phyloP scores from a whole-genome alignment of 345 rosid genomes.

The Carallia pectinifolia region DNA sequence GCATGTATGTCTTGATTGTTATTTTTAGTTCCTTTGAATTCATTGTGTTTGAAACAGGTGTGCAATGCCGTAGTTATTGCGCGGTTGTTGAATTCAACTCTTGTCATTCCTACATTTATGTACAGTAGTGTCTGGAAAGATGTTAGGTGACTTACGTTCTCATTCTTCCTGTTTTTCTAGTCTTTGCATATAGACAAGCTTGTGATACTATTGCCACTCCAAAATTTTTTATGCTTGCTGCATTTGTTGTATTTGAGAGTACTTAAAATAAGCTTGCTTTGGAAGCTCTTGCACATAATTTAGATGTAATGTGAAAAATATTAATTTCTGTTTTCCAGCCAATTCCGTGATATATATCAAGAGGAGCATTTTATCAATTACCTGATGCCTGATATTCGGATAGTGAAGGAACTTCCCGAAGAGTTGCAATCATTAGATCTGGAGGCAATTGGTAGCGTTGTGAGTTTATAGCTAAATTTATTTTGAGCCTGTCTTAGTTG shows the following conservation, averaged over 20 bases:
- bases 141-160: constrained; percentile 55
- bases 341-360: constrained; percentile 86
- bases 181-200: background rate
- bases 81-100: constrained; percentile 80
- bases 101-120: constrained; percentile 86
- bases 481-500: background rate
- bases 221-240: no score
- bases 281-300: constrained; percentile 8
- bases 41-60: constrained; percentile 46
- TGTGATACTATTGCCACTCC: background rate
- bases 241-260: no score
- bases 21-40: constrained; percentile 16
- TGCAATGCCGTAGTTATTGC: constrained; percentile 92
- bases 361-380: constrained; percentile 80
- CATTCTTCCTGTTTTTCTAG: background rate
- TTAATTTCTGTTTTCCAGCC: constrained; percentile 45
- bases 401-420: constrained; percentile 76
- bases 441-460: constrained; percentile 85
- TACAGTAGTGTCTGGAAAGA: constrained; percentile 96
- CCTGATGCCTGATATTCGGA: constrained; percentile 77
- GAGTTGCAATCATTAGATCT: constrained; percentile 78
- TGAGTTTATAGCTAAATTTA: constrained; percentile 41
- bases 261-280: no score
- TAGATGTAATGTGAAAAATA: constrained; percentile 24
- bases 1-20: background rate